A percentile compares a stretch with the other conserved stretches of the same genome.
phyloP scores from a whole-genome alignment of 2,329 filamentous ascomycete genomes.

The Pseudocercospora fuligena region DNA sequence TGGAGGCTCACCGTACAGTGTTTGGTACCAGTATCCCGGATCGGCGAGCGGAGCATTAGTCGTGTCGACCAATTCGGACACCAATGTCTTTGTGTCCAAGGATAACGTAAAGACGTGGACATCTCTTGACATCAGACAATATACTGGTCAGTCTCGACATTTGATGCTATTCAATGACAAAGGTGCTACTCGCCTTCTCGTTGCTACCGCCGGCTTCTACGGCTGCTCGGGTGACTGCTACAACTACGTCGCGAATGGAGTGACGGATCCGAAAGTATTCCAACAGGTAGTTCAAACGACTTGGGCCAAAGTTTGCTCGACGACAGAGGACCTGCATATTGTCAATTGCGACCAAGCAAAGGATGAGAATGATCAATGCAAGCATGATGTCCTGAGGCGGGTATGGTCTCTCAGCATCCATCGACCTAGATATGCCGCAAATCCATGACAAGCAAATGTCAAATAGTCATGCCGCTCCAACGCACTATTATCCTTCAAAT shows the following conservation, averaged over 20 bases:
- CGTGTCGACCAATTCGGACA: not conserved
- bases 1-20: not conserved
- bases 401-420: too few relatives aligned
- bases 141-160: not conserved
- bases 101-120: not conserved
- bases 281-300: not conserved
- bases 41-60: not conserved
- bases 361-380: too few relatives aligned
- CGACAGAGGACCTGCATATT: too few relatives aligned
- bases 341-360: too few relatives aligned
- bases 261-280: not conserved
- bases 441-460: too few relatives aligned
- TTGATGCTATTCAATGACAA: constrained; percentile 7
- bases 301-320: too few relatives aligned
- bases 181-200: not conserved
- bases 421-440: too few relatives aligned
- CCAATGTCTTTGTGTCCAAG: not conserved
- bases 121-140: not conserved
- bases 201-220: not conserved
- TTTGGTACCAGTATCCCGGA: not conserved
- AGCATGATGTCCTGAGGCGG: too few relatives aligned
- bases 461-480: too few relatives aligned
- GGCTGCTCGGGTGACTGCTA: constrained; percentile 9
- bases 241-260: constrained; percentile 6
- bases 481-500: too few relatives aligned